Evolutionary conservation across 2,329 filamentous ascomycete species (phyloP).

Genomic region (Gnomoniopsis smithogilvyi): DNA sequence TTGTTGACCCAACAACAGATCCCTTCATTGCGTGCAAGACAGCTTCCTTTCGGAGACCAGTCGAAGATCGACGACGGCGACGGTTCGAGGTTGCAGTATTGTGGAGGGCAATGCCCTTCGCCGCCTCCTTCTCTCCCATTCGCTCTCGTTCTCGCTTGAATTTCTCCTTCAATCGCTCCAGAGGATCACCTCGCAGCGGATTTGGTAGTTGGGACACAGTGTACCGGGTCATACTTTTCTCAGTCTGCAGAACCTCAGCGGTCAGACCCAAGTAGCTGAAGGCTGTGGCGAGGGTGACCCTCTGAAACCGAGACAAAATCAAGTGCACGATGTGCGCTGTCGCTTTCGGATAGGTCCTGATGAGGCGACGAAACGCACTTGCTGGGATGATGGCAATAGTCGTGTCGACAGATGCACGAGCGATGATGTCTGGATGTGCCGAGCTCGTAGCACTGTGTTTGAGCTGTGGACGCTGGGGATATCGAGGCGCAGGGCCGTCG

Average conservation of each 20-base stretch:
- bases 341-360: constrained; percentile 90
- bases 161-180: constrained; percentile 87
- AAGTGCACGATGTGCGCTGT: constrained; percentile 98
- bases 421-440: constrained; percentile 93
- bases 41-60: constrained; percentile 75
- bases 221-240: constrained; percentile 90
- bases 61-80: constrained; percentile 61
- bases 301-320: constrained; percentile 88
- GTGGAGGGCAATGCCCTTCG: constrained; percentile 92
- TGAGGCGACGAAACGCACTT: constrained; percentile 88
- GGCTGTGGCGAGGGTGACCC: constrained; percentile 90
- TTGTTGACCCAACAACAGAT: constrained; percentile 39
- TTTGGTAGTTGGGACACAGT: constrained; percentile 91
- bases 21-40: constrained; percentile 64
- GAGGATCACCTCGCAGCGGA: constrained; percentile 76
- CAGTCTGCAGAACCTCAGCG: constrained; percentile 86
- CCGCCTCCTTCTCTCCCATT: constrained; percentile 73
- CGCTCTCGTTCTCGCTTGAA: constrained; percentile 83
- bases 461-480: constrained; percentile 35
- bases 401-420: constrained; percentile 92
- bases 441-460: constrained; percentile 61
- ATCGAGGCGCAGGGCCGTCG: constrained; percentile 26
- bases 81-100: constrained; percentile 67
- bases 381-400: constrained; percentile 98
- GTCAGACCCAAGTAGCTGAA: constrained; percentile 93